Percentiles rank a stretch among this genome's conserved stretches.
Conservation (phyloP, 148 eudicot species). For the Rhododendron vialii region DNA sequence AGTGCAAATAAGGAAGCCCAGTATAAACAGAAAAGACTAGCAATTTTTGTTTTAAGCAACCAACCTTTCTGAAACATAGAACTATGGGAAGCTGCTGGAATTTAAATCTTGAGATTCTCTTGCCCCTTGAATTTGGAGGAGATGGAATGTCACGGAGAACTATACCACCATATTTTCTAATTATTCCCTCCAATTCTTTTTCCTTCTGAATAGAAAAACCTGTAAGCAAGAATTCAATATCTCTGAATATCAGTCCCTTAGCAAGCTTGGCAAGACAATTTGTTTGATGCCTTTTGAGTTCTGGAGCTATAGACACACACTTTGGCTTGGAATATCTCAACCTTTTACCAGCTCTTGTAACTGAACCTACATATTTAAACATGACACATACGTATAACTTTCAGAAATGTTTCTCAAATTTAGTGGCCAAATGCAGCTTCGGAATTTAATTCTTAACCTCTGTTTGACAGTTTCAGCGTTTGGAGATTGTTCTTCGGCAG, state of each 20-base stretch:
- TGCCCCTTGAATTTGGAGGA: slow-evolving; percentile 38
- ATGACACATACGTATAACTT: background rate
- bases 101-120: slow-evolving; percentile 36
- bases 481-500: slow-evolving; percentile 21
- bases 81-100: slow-evolving; percentile 60
- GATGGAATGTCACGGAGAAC: slow-evolving; percentile 73
- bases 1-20: background rate
- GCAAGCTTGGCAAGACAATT: slow-evolving; percentile 25
- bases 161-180: slow-evolving; percentile 70
- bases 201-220: slow-evolving; percentile 68
- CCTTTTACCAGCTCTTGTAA: slow-evolving; percentile 30
- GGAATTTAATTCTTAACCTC: slow-evolving; percentile 22
- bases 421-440: background rate
- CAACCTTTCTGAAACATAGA: slow-evolving; percentile 64
- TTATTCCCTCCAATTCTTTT: slow-evolving; percentile 53
- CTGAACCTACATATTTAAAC: slow-evolving; percentile 26
- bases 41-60: slow-evolving; percentile 8
- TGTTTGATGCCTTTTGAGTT: slow-evolving; percentile 41
- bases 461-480: slow-evolving; percentile 14
- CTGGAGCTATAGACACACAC: slow-evolving; percentile 36
- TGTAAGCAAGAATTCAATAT: slow-evolving; percentile 68
- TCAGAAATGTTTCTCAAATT: background rate
- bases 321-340: slow-evolving; percentile 21
- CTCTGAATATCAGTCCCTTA: slow-evolving; percentile 51
- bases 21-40: background rate